Conservation (phyloP, 106 monocot species). For the Phalaenopsis equestris region DNA sequence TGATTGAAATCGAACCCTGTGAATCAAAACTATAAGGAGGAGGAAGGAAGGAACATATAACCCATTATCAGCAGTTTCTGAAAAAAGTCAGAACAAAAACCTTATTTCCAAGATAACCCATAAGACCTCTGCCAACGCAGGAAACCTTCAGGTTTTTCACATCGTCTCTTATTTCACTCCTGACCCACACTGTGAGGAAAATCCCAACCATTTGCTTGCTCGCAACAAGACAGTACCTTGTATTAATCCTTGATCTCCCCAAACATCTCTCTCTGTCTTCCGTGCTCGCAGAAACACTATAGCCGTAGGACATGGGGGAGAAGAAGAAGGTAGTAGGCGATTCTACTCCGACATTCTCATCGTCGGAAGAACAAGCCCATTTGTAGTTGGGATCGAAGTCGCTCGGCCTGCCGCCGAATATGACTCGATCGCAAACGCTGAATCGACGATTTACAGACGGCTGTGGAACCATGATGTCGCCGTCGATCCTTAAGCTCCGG, state of each 20-base stretch:
- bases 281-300: slow-evolving; percentile 21
- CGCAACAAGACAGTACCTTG: slow-evolving; percentile 52
- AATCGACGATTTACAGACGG: slow-evolving; percentile 33
- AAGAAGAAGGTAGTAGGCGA: slow-evolving; percentile 34
- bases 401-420: slow-evolving; percentile 45
- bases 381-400: slow-evolving; percentile 48
- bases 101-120: slow-evolving; percentile 74
- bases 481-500: slow-evolving; percentile 40
- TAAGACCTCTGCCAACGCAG: slow-evolving; percentile 62
- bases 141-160: slow-evolving; percentile 55
- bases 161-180: slow-evolving; percentile 54
- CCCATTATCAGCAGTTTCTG: neutral
- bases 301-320: slow-evolving; percentile 46
- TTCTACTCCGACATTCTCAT: slow-evolving; percentile 30
- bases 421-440: slow-evolving; percentile 37
- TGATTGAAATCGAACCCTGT: slow-evolving; percentile 50
- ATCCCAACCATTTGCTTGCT: slow-evolving; percentile 73
- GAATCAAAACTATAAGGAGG: neutral
- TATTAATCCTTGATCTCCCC: slow-evolving; percentile 23
- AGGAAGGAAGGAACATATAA: no score
- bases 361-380: slow-evolving; percentile 44
- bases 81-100: slow-evolving; percentile 11
- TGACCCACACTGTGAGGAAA: slow-evolving; percentile 56
- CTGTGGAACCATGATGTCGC: slow-evolving; percentile 29
- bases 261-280: slow-evolving; percentile 41